Conservation (phyloP, 2,329 filamentous ascomycete species). For the Pseudofabraea citricarpa region DNA sequence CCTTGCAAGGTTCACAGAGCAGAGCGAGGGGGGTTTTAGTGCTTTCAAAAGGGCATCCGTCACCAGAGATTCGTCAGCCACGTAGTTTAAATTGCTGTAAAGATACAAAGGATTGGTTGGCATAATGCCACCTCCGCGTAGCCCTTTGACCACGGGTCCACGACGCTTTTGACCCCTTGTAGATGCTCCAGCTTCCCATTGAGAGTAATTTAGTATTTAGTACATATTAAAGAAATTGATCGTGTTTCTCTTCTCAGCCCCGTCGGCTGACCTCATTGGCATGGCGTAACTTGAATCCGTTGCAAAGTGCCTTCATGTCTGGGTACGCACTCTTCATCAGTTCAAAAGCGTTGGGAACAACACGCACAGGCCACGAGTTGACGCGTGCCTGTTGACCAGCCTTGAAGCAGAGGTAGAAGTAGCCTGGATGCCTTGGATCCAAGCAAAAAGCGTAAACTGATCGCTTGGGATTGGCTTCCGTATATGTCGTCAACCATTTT, state of each 20-base stretch:
- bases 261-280: slow-evolving; percentile 20
- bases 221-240: background rate
- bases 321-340: slow-evolving; percentile 85
- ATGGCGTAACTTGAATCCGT: slow-evolving; percentile 73
- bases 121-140: background rate
- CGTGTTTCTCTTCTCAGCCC: slow-evolving; percentile 5
- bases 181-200: background rate
- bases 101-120: too few relatives aligned
- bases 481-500: slow-evolving; percentile 93
- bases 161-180: background rate
- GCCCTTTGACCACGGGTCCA: background rate
- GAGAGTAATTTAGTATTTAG: background rate
- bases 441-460: slow-evolving; percentile 96
- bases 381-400: slow-evolving; percentile 70
- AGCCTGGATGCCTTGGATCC: slow-evolving; percentile 84
- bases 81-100: too few relatives aligned
- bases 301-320: slow-evolving; percentile 91
- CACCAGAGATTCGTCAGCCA: too few relatives aligned
- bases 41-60: too few relatives aligned
- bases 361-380: slow-evolving; percentile 78
- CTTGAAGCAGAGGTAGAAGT: slow-evolving; percentile 97
- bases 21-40: too few relatives aligned
- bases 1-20: too few relatives aligned
- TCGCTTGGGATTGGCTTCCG: slow-evolving; percentile 89
- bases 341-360: slow-evolving; percentile 91